Evolutionary conservation across 2,329 filamentous ascomycete genomes (phyloP).

Genomic region (Xylariaceae sp.): DNA sequence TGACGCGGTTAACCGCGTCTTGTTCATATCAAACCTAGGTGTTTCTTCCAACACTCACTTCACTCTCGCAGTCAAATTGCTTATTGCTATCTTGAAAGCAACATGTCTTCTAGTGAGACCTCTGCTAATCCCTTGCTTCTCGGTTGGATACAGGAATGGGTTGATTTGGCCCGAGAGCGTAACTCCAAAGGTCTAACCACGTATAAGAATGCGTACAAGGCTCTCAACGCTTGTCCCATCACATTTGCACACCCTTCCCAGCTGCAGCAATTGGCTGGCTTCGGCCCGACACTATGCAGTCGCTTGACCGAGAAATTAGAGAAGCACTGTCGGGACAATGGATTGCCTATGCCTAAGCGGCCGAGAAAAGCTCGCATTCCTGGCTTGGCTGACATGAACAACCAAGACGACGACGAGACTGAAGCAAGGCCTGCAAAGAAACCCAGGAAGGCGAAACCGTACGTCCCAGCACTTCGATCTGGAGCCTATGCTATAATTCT

Average conservation of each 20-base stretch:
- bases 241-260: conserved; percentile 72
- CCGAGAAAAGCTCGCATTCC: conserved; percentile 47
- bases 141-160: conserved; percentile 76
- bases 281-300: conserved; percentile 72
- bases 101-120: conserved; percentile 37
- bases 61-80: conserved; percentile 1
- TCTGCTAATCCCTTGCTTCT: conserved; percentile 73
- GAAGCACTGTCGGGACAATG: conserved; percentile 67
- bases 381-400: conserved; percentile 34
- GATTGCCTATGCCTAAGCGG: conserved; percentile 66
- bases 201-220: conserved; percentile 76
- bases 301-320: conserved; percentile 65
- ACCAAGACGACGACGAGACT: conserved; percentile 35
- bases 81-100: background rate
- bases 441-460: conserved; percentile 61
- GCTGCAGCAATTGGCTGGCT: conserved; percentile 71
- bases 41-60: background rate
- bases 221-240: conserved; percentile 74
- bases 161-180: conserved; percentile 67
- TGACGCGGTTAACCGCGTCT: background rate
- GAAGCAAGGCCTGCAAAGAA: conserved; percentile 56
- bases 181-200: conserved; percentile 72
- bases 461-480: conserved; percentile 73
- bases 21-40: background rate
- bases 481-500: conserved; percentile 74